Evolutionary conservation across 2,329 filamentous ascomycete species (phyloP), one percentile per base, ranked within the genome.

Genomic region (Tolypocladium sp.): DNA sequence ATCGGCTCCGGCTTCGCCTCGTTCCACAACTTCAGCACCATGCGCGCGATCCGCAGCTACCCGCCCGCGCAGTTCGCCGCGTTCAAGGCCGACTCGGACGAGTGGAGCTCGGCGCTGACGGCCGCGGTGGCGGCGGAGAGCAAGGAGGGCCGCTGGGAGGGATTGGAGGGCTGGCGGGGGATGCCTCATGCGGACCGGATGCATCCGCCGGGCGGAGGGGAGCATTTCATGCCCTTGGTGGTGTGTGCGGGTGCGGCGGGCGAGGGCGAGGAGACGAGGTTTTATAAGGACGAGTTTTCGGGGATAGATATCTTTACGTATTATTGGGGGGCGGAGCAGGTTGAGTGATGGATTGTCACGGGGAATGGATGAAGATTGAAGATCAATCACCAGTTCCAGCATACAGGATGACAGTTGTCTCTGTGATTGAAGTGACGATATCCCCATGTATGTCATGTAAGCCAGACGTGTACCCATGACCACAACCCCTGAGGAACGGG

Each of bases 1-100:
- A 64, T 85, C 46, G 83, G 83, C n/a, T 84, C 81, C 0, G 83
- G 83, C 30, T 85, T 85, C 63, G 81, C 83, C 1, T 81, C 79
- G 3, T 74, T 85, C 59, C 83, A 85, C 68, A 84, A 85, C 66
- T 65, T 84, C 10, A 69, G 73, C 30, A 64, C 74, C 37, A 79
- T 84, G 76, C 74, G 77, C 35, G 58, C 63, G 51, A 63, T 78
- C 33, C 64, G 67, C 30, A 59, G 57, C 54, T 63, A 65, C 20
- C 65, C 68, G 4, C 55, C 62, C 3, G 62, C 60, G 6, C 61
- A 64, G 53, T 55, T 60, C 13, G 65, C 65, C 1, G 60, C 63
- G 35, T 67, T 77, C 57, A 65, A 60, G 46, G 58, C 55, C 6
- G 59, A 66, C 20, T 70, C 73, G 2, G 63, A 65, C 15, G 66